Base-by-base conservation (phyloP, 805 yeast species). In the Wickerhamiella azyma region DNA sequence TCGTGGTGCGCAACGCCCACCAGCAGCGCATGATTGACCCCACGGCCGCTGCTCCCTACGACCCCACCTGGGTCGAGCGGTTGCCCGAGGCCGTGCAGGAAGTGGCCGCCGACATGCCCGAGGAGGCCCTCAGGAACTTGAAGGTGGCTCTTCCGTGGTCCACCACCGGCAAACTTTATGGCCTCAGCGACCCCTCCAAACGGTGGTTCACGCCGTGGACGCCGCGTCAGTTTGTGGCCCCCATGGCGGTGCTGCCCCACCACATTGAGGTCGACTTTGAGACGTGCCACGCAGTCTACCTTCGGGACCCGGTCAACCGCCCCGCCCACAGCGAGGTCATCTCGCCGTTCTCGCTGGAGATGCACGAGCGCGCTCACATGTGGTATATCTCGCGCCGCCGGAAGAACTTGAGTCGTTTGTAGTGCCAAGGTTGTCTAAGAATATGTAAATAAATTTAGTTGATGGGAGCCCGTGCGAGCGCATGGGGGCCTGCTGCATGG, bases 261-360 rank as follows among this genome's bases (percentile, higher is more conserved):
- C 97, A 92, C 64, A 68, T 92, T 46, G 97, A 92, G 66, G 68
- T 92, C 39, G 83, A 94, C 18, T 89, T 84, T 64, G 74, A 75
- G 51, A 85, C 96, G 5, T 89, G 97, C 62, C 96, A 88, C 62
- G 96, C 96, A 5, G 82, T 92, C n/a, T 92, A 89, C 64, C 66
- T 92, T 63, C 81, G 96, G 66, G 94, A 92, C 63, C 98, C 98
- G 13, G 86, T 92, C 42, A 94, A 96, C 11, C 77, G 96, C 63
- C 96, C 96, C 6, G 96, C 96, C 48, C 88, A 84, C 60, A 82
- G 95, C 28, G 98, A 92, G 69, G 94, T 92, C 49, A 83, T 92
- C 52, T 71, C 95, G 47, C 98, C 98, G 46, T 85, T 81, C 64
- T 79, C 80, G 33, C 70, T 76, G 51, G 79, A 78, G 49, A 76